Percentiles rank a stretch among this genome's conserved stretches.
These are phyloP conservation scores for Brasenia schreberi DNA, from an alignment of 164 flowering plant species.

Conservation along the genomic window DNA sequence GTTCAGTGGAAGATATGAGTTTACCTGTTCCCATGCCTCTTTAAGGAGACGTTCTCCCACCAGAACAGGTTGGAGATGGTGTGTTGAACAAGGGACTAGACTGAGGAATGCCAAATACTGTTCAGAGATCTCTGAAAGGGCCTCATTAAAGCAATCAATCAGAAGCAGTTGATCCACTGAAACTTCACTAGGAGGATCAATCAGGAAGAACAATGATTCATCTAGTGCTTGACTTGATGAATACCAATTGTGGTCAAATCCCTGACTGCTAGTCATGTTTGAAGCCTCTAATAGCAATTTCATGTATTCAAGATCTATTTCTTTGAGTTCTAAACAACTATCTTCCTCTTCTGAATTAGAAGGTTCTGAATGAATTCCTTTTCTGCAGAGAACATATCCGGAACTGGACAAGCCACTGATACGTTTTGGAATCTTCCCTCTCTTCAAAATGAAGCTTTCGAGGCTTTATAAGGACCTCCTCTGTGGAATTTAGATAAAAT, in stretches of 20 bases:
- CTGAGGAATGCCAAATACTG: slow-evolving; percentile 31
- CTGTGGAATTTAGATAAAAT: neutral
- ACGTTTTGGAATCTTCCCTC: neutral
- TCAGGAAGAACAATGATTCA: slow-evolving; percentile 39
- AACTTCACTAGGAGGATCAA: slow-evolving; percentile 28
- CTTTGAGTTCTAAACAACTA: neutral
- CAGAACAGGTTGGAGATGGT: slow-evolving; percentile 33
- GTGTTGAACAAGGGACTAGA: slow-evolving; percentile 33
- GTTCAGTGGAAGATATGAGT: slow-evolving; percentile 31
- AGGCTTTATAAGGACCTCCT: slow-evolving; percentile 36
- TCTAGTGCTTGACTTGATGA: slow-evolving; percentile 43
- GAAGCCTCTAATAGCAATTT: slow-evolving; percentile 44
- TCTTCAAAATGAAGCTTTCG: slow-evolving; percentile 53
- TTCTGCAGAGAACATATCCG: neutral
- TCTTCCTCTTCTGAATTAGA: neutral
- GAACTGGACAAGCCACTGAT: neutral
- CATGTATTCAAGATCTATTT: slow-evolving; percentile 28
- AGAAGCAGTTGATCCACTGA: slow-evolving; percentile 43
- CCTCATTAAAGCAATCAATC: slow-evolving; percentile 68
- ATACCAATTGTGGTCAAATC: slow-evolving; percentile 22
- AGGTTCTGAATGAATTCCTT: neutral
- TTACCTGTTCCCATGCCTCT: slow-evolving; percentile 52
- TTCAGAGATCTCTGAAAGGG: slow-evolving; percentile 42
- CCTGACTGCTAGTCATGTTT: slow-evolving; percentile 29
- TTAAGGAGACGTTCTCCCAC: slow-evolving; percentile 21